Percentiles rank a stretch among this genome's conserved stretches.
These are phyloP conservation scores for Rehmannia glutinosa DNA, from an alignment of 257 asterid genomes.

Conservation along the genomic window DNA sequence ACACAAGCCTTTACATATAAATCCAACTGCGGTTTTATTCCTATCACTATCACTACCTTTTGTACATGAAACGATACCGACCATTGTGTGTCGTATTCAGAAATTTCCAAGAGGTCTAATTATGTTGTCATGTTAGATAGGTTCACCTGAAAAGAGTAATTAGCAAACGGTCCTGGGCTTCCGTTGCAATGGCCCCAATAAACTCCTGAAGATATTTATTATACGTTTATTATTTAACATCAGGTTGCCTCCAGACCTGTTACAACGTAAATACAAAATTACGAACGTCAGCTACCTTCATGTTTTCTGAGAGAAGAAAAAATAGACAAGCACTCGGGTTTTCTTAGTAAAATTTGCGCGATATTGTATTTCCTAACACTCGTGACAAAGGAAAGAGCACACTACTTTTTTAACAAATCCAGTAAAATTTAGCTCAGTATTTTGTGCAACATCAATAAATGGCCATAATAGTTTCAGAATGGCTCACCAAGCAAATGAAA, in stretches of 20 bases:
- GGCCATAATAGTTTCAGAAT: no score
- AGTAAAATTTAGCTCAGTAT: no score
- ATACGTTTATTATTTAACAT: background rate
- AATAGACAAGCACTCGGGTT: background rate
- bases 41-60: background rate
- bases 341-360: no score
- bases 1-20: background rate
- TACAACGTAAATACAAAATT: background rate
- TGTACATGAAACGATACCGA: background rate
- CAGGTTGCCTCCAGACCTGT: slow-evolving; percentile 4
- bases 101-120: background rate
- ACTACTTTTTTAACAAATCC: no score
- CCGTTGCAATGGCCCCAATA: background rate
- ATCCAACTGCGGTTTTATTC: background rate
- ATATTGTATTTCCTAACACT: no score
- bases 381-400: no score
- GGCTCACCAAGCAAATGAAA: background rate
- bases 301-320: background rate
- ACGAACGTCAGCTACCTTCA: background rate
- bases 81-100: background rate
- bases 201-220: background rate
- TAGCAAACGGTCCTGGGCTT: background rate
- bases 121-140: background rate
- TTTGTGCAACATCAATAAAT: no score
- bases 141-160: background rate